Conservation (phyloP, 371 early-diverging fungal species). For the Capniomyces stellatus region DNA sequence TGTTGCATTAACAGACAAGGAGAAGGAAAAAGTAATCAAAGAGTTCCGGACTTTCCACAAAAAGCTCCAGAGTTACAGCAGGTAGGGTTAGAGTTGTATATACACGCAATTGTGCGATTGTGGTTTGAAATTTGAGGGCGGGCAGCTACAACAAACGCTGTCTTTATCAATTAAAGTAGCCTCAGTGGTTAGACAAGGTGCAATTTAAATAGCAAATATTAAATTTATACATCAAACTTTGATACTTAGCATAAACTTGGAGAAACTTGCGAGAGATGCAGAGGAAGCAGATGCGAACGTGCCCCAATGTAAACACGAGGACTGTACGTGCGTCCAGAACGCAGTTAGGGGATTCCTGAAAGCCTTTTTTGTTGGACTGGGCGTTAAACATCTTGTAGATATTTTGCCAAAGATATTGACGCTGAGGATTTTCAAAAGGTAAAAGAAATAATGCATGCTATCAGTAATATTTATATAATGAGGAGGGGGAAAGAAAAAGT, state of each 20-base stretch:
- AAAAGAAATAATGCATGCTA: no score
- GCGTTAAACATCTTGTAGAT: constrained; percentile 55
- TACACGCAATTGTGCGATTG: no score
- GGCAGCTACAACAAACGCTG: no score
- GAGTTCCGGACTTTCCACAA: constrained; percentile 53
- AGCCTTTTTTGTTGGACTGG: constrained; percentile 48
- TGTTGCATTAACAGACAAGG: constrained; percentile 56
- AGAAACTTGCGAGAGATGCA: constrained; percentile 17
- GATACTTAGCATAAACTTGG: constrained; percentile 9
- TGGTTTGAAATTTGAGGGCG: no score
- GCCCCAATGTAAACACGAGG: constrained; percentile 44
- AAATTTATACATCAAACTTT: no score
- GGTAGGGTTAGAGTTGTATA: no score
- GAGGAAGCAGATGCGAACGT: constrained; percentile 2
- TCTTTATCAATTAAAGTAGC: no score
- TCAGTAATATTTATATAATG: no score
- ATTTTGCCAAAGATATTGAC: constrained; percentile 43
- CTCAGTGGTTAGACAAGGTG: no score
- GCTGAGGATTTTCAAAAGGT: constrained; percentile 40
- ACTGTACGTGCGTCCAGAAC: constrained; percentile 54
- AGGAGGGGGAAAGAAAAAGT: no score
- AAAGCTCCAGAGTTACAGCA: constrained; percentile 42
- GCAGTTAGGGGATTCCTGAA: constrained; percentile 51
- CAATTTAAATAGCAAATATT: no score
- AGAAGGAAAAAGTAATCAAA: constrained; percentile 48